phyloP scores from a whole-genome alignment of 495 filamentous ascomycete species.

The Entonaema liquescens region DNA sequence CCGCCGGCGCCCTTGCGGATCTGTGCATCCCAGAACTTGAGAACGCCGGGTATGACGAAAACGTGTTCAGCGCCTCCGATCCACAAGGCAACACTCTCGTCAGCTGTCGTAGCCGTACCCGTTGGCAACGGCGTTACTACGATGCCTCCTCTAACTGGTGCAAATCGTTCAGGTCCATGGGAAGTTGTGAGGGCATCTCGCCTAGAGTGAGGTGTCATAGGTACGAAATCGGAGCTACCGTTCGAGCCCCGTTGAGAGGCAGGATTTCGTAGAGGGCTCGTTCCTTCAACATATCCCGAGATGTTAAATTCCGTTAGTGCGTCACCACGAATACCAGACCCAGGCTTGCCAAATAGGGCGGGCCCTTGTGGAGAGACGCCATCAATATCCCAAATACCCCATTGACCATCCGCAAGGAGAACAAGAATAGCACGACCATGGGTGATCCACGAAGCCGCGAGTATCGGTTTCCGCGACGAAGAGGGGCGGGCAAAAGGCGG shows the following conservation, averaged over 20 bases:
- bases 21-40: slow-evolving; percentile 70
- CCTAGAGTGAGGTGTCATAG: slow-evolving; percentile 85
- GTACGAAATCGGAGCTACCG: slow-evolving; percentile 64
- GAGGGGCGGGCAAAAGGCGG: slow-evolving; percentile 67
- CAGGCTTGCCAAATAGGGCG: slow-evolving; percentile 66
- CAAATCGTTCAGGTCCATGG: slow-evolving; percentile 49
- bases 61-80: slow-evolving; percentile 68
- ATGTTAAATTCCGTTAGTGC: slow-evolving; percentile 73
- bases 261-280: slow-evolving; percentile 53
- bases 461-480: slow-evolving; percentile 72
- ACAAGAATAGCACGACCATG: slow-evolving; percentile 78
- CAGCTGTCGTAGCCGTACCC: slow-evolving; percentile 59
- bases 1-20: slow-evolving; percentile 66
- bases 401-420: slow-evolving; percentile 84
- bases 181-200: slow-evolving; percentile 56
- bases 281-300: slow-evolving; percentile 69
- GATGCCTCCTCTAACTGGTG: slow-evolving; percentile 67
- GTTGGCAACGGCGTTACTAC: slow-evolving; percentile 58
- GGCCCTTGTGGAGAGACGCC: slow-evolving; percentile 63
- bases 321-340: slow-evolving; percentile 67
- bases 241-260: slow-evolving; percentile 47
- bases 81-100: slow-evolving; percentile 75
- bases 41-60: slow-evolving; percentile 67
- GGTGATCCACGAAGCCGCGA: slow-evolving; percentile 86
- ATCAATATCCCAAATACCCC: slow-evolving; percentile 93